Conservation (phyloP, 1,284 basidiomycete genomes). For the Erythrobasidium hasegawianum region DNA sequence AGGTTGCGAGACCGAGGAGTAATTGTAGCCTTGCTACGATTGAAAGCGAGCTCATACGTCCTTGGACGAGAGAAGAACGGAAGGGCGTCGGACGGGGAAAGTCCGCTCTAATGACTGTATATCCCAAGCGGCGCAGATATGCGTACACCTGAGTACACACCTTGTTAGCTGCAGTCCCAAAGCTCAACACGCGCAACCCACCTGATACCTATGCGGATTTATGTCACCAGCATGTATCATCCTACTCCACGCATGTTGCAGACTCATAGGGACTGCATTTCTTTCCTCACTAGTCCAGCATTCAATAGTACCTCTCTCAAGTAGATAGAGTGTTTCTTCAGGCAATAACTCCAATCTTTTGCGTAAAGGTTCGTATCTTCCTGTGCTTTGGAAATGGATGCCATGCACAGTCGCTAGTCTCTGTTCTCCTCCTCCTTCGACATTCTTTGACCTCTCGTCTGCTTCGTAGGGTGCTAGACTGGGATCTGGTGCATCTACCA, state of each 20-base stretch:
- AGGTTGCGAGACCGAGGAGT: no score
- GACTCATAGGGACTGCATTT: constrained; percentile 62
- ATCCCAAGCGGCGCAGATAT: constrained; percentile 86
- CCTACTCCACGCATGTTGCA: constrained; percentile 80
- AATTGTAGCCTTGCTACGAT: no score
- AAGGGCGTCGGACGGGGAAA: neutral
- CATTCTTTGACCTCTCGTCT: constrained; percentile 32
- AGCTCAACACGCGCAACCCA: no score
- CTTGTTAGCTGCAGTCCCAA: neutral
- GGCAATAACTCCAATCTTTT: constrained; percentile 79
- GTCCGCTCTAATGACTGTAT: constrained; percentile 69
- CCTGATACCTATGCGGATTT: constrained; percentile 81
- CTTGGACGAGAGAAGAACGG: neutral
- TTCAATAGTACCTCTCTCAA: constrained; percentile 80
- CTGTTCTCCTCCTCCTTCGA: no score
- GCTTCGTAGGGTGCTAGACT: constrained; percentile 4
- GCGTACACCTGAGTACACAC: constrained; percentile 69
- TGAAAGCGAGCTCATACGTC: neutral
- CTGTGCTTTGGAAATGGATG: constrained; percentile 71
- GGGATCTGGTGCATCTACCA: constrained; percentile 50
- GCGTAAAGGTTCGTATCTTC: constrained; percentile 55
- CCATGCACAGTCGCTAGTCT: constrained; percentile 59
- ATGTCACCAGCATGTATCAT: constrained; percentile 75
- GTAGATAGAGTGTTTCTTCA: constrained; percentile 87
- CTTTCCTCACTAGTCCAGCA: constrained; percentile 62